Percentiles rank a stretch among this genome's conserved stretches.
These are phyloP conservation scores for Pythium volutum DNA, from an alignment of 352 stramenopile genomes.

Conservation along the genomic window DNA sequence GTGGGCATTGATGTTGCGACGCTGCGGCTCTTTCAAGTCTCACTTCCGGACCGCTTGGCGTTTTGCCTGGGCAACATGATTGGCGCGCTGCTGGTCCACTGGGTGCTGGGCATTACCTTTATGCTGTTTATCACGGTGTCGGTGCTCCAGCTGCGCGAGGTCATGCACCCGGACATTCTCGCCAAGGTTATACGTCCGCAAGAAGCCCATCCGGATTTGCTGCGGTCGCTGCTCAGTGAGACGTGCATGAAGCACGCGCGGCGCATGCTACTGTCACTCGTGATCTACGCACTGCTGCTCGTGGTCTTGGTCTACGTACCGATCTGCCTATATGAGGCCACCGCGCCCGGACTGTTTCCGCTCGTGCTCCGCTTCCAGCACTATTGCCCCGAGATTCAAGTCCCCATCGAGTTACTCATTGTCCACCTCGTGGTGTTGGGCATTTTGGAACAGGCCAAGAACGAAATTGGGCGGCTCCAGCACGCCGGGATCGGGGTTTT, in stretches of 20 bases:
- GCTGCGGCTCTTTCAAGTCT: slow-evolving; percentile 86
- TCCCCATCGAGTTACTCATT: slow-evolving; percentile 94
- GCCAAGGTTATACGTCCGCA: slow-evolving; percentile 89
- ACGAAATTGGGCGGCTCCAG: slow-evolving; percentile 79
- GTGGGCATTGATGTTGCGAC: slow-evolving; percentile 93
- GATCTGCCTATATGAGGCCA: slow-evolving; percentile 50
- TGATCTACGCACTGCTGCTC: slow-evolving; percentile 90
- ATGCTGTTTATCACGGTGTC: slow-evolving; percentile 98
- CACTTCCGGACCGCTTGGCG: slow-evolving; percentile 64
- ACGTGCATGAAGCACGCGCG: slow-evolving; percentile 90
- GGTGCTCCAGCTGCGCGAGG: slow-evolving; percentile 93
- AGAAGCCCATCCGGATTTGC: slow-evolving; percentile 95
- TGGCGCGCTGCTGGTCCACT: slow-evolving; percentile 93
- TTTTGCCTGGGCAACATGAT: slow-evolving; percentile 89
- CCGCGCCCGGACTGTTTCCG: slow-evolving; percentile 64
- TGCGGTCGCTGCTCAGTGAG: slow-evolving; percentile 95
- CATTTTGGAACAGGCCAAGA: slow-evolving; percentile 91
- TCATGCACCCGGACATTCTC: slow-evolving; percentile 92
- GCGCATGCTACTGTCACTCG: slow-evolving; percentile 91
- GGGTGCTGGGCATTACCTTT: slow-evolving; percentile 96
- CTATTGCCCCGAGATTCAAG: slow-evolving; percentile 92
- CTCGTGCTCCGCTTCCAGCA: slow-evolving; percentile 90
- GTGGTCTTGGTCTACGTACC: slow-evolving; percentile 87
- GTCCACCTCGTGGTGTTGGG: slow-evolving; percentile 95
- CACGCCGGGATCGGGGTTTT: slow-evolving; percentile 58